phyloP scores from a whole-genome alignment of 2,329 filamentous ascomycete species.

The Paraphoma chrysanthemicola region DNA sequence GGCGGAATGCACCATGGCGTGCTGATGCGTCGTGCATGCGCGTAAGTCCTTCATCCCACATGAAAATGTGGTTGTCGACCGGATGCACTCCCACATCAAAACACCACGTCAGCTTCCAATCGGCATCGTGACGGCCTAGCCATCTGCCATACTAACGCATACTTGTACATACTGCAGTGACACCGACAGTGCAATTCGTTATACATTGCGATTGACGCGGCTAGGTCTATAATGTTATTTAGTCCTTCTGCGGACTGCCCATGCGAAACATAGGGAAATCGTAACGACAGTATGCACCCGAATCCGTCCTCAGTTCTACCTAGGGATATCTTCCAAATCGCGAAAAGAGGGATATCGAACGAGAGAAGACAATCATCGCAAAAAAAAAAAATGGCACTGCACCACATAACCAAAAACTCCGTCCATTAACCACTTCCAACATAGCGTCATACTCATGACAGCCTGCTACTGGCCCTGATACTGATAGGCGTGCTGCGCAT shows the following conservation, averaged over 20 bases:
- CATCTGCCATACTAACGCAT: background rate
- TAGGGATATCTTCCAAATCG: constrained; percentile 14
- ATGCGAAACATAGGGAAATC: constrained; percentile 1
- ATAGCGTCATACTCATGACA: background rate
- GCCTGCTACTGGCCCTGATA: constrained; percentile 33
- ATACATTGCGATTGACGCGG: constrained; percentile 5
- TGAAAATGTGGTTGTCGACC: background rate
- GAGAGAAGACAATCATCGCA: constrained; percentile 6
- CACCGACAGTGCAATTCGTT: background rate
- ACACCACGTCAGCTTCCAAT: background rate
- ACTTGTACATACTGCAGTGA: background rate
- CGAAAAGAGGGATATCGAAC: constrained; percentile 22
- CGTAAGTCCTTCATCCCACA: constrained; percentile 1
- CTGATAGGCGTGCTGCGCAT: constrained; percentile 40
- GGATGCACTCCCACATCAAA: background rate
- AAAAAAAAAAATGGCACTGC: background rate
- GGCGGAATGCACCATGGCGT: constrained; percentile 3
- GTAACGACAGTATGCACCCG: constrained; percentile 6
- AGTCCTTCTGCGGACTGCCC: background rate
- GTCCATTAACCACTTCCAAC: background rate
- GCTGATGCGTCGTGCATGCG: constrained; percentile 4
- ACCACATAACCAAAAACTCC: constrained; percentile 1
- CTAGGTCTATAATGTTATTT: constrained; percentile 5
- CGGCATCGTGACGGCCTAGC: background rate
- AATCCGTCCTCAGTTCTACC: background rate